phyloP scores from a whole-genome alignment of 1,139 yeast species.

The Kodamaea ohmeri region DNA sequence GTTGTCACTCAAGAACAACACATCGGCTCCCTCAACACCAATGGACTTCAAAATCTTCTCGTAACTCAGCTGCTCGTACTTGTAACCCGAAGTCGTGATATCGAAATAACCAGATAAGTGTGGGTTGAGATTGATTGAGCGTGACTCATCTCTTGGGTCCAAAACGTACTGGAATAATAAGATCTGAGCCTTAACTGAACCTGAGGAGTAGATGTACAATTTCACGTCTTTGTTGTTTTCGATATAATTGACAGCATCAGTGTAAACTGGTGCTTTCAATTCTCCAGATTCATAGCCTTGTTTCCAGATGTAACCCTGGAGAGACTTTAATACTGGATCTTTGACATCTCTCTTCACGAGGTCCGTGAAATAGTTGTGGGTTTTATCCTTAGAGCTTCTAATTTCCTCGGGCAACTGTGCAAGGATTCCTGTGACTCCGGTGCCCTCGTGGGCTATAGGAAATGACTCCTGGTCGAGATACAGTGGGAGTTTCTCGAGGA shows the following conservation, averaged over 20 bases:
- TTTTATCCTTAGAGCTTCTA: not conserved
- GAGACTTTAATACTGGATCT: conserved; percentile 69
- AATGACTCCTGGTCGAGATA: conserved; percentile 34
- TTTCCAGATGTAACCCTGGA: conserved; percentile 86
- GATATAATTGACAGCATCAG: conserved; percentile 67
- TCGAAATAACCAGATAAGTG: conserved; percentile 71
- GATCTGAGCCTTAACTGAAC: conserved; percentile 83
- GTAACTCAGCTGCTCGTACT: conserved; percentile 59
- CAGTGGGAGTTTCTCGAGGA: conserved; percentile 40
- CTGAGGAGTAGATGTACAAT: conserved; percentile 85
- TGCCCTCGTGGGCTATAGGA: conserved; percentile 27
- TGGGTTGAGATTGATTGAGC: conserved; percentile 49
- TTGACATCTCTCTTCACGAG: conserved; percentile 70
- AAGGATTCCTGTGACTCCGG: conserved; percentile 26
- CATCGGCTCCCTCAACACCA: conserved; percentile 28
- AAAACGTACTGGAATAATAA: conserved; percentile 66
- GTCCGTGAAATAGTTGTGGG: conserved; percentile 44
- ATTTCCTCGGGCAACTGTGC: conserved; percentile 43
- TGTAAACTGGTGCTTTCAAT: conserved; percentile 72
- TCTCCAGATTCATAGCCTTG: conserved; percentile 73
- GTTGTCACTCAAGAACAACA: conserved; percentile 76
- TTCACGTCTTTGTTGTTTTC: conserved; percentile 17
- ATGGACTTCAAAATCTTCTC: conserved; percentile 51
- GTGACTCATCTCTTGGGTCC: conserved; percentile 19
- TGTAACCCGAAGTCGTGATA: conserved; percentile 79